A percentile compares a stretch with the other conserved stretches of the same genome.
phyloP scores from a whole-genome alignment of 108 stramenopile species.

The Cylindrotheca fusiformis region DNA sequence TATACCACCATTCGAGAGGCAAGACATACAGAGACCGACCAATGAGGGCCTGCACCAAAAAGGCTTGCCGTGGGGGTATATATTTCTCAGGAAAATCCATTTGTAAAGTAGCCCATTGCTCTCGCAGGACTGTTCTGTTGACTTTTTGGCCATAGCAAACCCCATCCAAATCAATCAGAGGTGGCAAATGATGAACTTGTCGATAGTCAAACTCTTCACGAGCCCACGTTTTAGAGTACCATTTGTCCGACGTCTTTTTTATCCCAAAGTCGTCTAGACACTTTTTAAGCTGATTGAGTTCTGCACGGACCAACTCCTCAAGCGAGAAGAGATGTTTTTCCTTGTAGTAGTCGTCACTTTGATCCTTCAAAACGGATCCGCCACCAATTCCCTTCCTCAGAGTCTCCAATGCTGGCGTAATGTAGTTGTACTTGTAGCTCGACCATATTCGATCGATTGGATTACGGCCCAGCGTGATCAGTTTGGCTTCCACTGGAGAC shows the following conservation, averaged over 20 bases:
- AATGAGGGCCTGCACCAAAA: slow-evolving; percentile 67
- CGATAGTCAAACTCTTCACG: slow-evolving; percentile 31
- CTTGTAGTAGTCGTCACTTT: slow-evolving; percentile 47
- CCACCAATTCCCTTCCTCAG: slow-evolving; percentile 38
- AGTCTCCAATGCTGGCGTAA: slow-evolving; percentile 49
- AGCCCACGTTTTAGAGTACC: slow-evolving; percentile 28
- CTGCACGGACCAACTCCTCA: slow-evolving; percentile 75
- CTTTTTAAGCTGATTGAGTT: slow-evolving; percentile 50
- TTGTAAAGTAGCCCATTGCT: slow-evolving; percentile 65
- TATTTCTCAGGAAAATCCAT: slow-evolving; percentile 54
- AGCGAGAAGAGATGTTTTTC: slow-evolving; percentile 59
- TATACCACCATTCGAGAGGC: slow-evolving; percentile 89
- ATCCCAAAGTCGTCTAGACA: slow-evolving; percentile 44
- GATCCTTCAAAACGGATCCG: slow-evolving; percentile 29
- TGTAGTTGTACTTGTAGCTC: slow-evolving; percentile 80
- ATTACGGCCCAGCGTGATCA: slow-evolving; percentile 71
- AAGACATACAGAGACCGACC: slow-evolving; percentile 69
- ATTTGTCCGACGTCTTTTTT: slow-evolving; percentile 10
- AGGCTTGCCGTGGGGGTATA: slow-evolving; percentile 46
- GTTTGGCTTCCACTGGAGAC: slow-evolving; percentile 13
- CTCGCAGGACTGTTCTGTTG: slow-evolving; percentile 41
- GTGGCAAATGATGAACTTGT: slow-evolving; percentile 29
- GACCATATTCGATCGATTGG: slow-evolving; percentile 74
- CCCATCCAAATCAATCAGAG: slow-evolving; percentile 66
- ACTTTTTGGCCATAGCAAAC: slow-evolving; percentile 60